A percentile compares a stretch with the other conserved stretches of the same genome.
Conservation (phyloP, 1,284 basidiomycete genomes). For the Ceratobasidium sp. region DNA sequence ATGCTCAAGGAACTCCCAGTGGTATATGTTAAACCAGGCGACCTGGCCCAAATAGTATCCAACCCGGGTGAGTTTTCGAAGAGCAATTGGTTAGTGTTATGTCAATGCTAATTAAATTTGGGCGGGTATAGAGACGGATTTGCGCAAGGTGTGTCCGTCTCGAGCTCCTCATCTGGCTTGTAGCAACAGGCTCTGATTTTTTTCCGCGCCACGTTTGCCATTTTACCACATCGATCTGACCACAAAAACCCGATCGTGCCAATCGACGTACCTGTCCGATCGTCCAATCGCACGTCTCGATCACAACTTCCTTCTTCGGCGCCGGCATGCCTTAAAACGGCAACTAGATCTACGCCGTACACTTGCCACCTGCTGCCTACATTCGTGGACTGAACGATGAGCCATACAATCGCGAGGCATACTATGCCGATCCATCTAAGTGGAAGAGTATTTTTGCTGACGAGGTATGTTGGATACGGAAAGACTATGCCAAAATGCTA, state of each 20-base stretch:
- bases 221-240: not conserved
- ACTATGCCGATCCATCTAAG: conserved; percentile 70
- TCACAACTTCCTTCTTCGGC: conserved; percentile 18
- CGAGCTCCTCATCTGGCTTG: not conserved
- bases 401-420: conserved; percentile 68
- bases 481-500: no score
- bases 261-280: no score
- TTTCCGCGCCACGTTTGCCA: not conserved
- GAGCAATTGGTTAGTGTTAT: not conserved
- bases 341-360: conserved; percentile 77
- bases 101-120: conserved; percentile 14
- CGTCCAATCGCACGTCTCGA: conserved; percentile 22
- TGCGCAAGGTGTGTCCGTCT: conserved; percentile 54
- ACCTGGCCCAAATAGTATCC: conserved; percentile 63
- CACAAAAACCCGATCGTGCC: not conserved
- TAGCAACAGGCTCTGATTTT: not conserved
- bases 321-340: not conserved
- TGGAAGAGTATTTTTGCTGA: conserved; percentile 74
- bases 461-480: conserved; percentile 63
- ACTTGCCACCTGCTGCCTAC: conserved; percentile 74
- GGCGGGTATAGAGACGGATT: conserved; percentile 56
- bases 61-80: conserved; percentile 55
- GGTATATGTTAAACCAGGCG: conserved; percentile 60
- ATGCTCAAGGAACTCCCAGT: conserved; percentile 76
- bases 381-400: conserved; percentile 54